Evolutionary conservation across 257 asterid genomes (phyloP).

Genomic region (Ocimum tenuiflorum): DNA sequence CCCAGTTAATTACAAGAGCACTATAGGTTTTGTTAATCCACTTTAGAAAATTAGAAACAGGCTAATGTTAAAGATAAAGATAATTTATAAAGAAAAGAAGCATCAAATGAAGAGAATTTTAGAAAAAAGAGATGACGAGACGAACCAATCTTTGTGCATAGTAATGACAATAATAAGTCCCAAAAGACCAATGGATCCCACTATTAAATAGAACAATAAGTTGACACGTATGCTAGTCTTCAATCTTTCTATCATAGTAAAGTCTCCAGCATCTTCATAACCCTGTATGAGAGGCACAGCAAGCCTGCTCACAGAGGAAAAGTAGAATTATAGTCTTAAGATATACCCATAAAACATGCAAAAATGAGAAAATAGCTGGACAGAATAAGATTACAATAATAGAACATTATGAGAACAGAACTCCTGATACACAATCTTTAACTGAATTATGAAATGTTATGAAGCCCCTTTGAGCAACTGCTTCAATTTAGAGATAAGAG

Average conservation of each 20-base stretch:
- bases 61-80: conserved; percentile 2
- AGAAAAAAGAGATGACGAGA: conserved; percentile 28
- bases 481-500: conserved; percentile 1
- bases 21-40: not conserved
- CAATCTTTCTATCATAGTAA: conserved; percentile 76
- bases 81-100: conserved; percentile 13
- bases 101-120: not conserved
- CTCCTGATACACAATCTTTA: not conserved
- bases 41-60: not conserved
- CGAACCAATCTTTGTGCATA: conserved; percentile 64
- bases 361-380: not conserved
- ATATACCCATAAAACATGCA: conserved; percentile 11
- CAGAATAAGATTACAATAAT: not conserved
- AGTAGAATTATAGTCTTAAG: conserved; percentile 12
- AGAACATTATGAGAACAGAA: not conserved
- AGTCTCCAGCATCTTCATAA: conserved; percentile 98
- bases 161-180: conserved; percentile 89
- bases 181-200: conserved; percentile 86
- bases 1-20: not conserved
- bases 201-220: conserved; percentile 76
- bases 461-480: not conserved
- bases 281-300: conserved; percentile 98
- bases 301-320: conserved; percentile 59
- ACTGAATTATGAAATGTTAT: not conserved
- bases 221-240: conserved; percentile 93